These are phyloP conservation scores for Sisymbrium irio DNA, from an alignment of 345 rosid genomes.

Conservation along the genomic window DNA sequence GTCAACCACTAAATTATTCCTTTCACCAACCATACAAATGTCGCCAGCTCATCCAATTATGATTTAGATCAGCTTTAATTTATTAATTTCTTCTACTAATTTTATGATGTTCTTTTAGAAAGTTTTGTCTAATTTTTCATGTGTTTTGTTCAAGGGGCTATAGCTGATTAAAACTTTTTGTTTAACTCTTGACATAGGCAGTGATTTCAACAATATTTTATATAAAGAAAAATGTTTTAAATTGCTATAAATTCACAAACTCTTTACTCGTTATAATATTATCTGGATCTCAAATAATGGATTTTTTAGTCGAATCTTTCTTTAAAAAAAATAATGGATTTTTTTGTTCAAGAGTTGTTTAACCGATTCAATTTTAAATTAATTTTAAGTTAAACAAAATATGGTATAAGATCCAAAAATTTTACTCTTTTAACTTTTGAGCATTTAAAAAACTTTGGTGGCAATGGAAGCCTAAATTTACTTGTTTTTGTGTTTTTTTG, in stretches of 20 bases:
- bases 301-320: too few species aligned
- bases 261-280: neutral
- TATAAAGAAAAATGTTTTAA: neutral
- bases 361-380: neutral
- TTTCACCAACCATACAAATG: neutral
- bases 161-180: neutral
- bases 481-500: too few species aligned
- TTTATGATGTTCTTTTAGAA: too few species aligned
- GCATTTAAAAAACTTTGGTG: neutral
- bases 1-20: conserved; percentile 26
- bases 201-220: too few species aligned
- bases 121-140: too few species aligned
- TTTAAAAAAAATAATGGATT: too few species aligned
- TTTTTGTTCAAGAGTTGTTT: neutral
- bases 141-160: neutral
- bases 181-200: too few species aligned
- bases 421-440: too few species aligned
- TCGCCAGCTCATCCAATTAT: conserved; percentile 10
- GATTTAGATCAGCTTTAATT: neutral
- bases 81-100: neutral
- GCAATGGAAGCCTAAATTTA: neutral
- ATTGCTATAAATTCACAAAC: neutral
- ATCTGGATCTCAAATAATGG: neutral
- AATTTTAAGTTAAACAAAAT: neutral
- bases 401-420: too few species aligned